Evolutionary conservation across 2,329 filamentous ascomycete species (phyloP), one percentile per base, ranked within the genome.

Genomic region (Paraconiothyrium sp.): DNA sequence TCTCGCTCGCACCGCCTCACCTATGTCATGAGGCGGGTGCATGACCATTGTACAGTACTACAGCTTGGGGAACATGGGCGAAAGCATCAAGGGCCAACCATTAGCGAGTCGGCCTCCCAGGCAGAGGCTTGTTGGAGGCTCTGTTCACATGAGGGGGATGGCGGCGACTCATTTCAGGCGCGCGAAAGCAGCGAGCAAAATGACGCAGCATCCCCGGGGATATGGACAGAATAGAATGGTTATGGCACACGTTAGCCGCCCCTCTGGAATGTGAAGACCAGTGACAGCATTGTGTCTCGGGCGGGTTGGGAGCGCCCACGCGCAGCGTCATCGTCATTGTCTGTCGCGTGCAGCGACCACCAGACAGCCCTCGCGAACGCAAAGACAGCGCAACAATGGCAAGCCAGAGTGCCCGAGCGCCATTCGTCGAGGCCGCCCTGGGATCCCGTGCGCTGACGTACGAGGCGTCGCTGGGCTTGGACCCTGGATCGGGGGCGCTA

Each of bases 41-140:
- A 76, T 71, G 67, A 75, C 70, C 61, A 67, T 77, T 77, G 74
- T 78, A 78, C 65, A 76, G 67, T 78, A 76, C 41, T 35, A 47
- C 41, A 30, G 52, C 52, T 55, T 55, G 39, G 61, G 60, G 56
- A 22, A 55, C n/a, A 48, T 41, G 16, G 48, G 57, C 20, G 32
- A 58, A 47, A 50, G 39, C 37, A 39, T 35, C 27, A 44, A 37
- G 14, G 16, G 22, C 22, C 41, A 6, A 35, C 49, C 49, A 52
- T 27, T 24, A 52, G 49, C 3, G 54, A 46, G 54, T 24, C 59
- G 55, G 63, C 41, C 27, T 48, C 51, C 27, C 10, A 24, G 10
- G 22, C 32, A 14, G 22, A 44, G 62, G 58, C 54, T 52, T 60
- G 61, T 59, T 48, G 56, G 61, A 58, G 46, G 64, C 52, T 60